These are phyloP conservation scores for Cicer yamashitae DNA, from an alignment of 306 rosid genomes.

Conservation along the genomic window DNA sequence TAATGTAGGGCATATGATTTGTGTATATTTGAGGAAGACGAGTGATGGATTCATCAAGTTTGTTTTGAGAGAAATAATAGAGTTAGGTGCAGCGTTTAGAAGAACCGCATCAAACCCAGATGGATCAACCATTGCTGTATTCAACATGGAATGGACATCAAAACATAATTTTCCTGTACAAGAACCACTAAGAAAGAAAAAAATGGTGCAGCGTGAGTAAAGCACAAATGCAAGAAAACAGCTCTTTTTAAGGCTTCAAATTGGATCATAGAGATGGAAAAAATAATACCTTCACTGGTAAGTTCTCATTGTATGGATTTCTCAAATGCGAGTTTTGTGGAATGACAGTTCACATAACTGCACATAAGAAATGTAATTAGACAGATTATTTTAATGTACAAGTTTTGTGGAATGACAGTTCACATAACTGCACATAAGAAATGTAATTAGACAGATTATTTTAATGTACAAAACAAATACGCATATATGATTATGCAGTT, in stretches of 20 bases:
- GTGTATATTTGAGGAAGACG: no score
- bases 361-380: slow-evolving; percentile 55
- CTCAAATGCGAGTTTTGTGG: slow-evolving; percentile 98
- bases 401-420: slow-evolving; percentile 95
- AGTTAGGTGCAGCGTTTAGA: background rate
- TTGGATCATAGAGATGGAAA: slow-evolving; percentile 31
- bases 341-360: slow-evolving; percentile 98
- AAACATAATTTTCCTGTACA: slow-evolving; percentile 7
- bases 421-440: slow-evolving; percentile 85
- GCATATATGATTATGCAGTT: slow-evolving; percentile 23
- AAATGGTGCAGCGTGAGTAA: slow-evolving; percentile 3
- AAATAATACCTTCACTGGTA: slow-evolving; percentile 92
- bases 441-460: slow-evolving; percentile 47
- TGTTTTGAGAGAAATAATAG: no score
- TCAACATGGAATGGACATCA: slow-evolving; percentile 30
- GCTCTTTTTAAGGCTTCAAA: slow-evolving; percentile 37
- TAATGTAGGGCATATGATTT: no score
- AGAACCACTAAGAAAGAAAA: background rate
- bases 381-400: slow-evolving; percentile 35
- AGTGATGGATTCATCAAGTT: no score
- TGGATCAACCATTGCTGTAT: slow-evolving; percentile 8
- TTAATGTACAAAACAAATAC: slow-evolving; percentile 12
- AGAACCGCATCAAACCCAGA: slow-evolving; percentile 39
- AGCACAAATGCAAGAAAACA: slow-evolving; percentile 28
- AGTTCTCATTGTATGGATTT: slow-evolving; percentile 97